Conservation (phyloP, 441 rosid genomes). For the Flueggea neowawraea region DNA sequence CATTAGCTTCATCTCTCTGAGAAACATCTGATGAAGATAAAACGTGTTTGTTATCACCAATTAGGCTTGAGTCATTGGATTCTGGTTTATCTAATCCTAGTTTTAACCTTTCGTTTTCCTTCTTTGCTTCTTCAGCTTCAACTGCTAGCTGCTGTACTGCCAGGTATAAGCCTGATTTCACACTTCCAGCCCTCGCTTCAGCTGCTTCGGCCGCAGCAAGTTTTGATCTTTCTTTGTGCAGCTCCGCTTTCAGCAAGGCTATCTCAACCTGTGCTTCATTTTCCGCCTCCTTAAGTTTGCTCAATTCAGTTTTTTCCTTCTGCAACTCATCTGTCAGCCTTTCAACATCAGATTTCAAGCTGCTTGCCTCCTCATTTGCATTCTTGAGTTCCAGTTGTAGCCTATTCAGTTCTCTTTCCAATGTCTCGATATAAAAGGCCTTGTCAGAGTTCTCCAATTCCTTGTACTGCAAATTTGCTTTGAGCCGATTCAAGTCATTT, state of each 20-base stretch:
- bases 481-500: conserved; percentile 12
- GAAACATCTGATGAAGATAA: neutral
- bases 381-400: conserved; percentile 20
- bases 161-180: conserved; percentile 28
- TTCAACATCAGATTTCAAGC: conserved; percentile 20
- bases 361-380: conserved; percentile 22
- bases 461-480: conserved; percentile 25
- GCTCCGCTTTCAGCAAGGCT: conserved; percentile 33
- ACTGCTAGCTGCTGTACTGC: conserved; percentile 33
- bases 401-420: conserved; percentile 30
- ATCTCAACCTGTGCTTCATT: conserved; percentile 33
- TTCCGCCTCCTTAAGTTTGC: conserved; percentile 27
- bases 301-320: conserved; percentile 21
- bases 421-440: conserved; percentile 14
- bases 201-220: conserved; percentile 34
- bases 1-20: neutral
- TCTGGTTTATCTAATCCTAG: conserved; percentile 14
- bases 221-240: conserved; percentile 27
- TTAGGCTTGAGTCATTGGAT: conserved; percentile 1
- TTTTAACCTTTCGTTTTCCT: conserved; percentile 23
- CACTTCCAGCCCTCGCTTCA: conserved; percentile 29
- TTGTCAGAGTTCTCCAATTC: conserved; percentile 29
- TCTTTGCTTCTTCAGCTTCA: conserved; percentile 33
- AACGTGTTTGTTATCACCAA: too few relatives aligned
- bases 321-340: conserved; percentile 20